phyloP scores from a whole-genome alignment of 2,329 filamentous ascomycete species.

The Sporothrix brunneoviolacea region DNA sequence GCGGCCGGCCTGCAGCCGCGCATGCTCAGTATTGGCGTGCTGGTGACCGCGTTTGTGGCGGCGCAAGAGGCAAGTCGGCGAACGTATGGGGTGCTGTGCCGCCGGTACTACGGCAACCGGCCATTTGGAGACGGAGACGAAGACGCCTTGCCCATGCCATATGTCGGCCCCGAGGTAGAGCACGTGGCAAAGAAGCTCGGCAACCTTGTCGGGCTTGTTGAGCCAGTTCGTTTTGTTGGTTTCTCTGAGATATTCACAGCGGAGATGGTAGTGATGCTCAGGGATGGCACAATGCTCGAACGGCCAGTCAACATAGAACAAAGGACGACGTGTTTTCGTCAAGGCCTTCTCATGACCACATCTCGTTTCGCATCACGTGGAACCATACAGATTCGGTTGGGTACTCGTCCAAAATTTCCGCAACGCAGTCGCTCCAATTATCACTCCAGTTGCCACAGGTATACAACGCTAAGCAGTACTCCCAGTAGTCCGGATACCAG shows the following conservation, averaged over 20 bases:
- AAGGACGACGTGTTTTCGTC: too few relatives aligned
- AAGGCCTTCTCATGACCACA: too few relatives aligned
- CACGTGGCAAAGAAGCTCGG: conserved; percentile 25
- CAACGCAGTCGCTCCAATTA: too few relatives aligned
- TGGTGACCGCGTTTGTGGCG: conserved; percentile 26
- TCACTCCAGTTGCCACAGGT: too few relatives aligned
- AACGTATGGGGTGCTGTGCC: background rate
- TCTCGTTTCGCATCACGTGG: too few relatives aligned
- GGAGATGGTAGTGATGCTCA: too few relatives aligned
- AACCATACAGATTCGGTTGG: too few relatives aligned
- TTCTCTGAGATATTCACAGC: conserved; percentile 19
- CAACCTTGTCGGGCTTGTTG: conserved; percentile 25
- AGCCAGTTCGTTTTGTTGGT: conserved; percentile 31
- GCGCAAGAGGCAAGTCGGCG: background rate
- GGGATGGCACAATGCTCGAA: too few relatives aligned
- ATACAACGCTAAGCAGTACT: too few relatives aligned
- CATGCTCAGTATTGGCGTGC: conserved; percentile 21
- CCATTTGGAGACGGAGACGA: conserved; percentile 14
- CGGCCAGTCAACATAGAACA: too few relatives aligned
- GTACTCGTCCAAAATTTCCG: too few relatives aligned
- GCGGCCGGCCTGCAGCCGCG: conserved; percentile 22
- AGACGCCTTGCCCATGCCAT: conserved; percentile 21
- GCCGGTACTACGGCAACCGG: conserved; percentile 8
- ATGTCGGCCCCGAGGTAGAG: conserved; percentile 16
- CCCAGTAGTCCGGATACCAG: too few relatives aligned